phyloP scores from a whole-genome alignment of 495 filamentous ascomycete genomes.

The Xylona heveae region DNA sequence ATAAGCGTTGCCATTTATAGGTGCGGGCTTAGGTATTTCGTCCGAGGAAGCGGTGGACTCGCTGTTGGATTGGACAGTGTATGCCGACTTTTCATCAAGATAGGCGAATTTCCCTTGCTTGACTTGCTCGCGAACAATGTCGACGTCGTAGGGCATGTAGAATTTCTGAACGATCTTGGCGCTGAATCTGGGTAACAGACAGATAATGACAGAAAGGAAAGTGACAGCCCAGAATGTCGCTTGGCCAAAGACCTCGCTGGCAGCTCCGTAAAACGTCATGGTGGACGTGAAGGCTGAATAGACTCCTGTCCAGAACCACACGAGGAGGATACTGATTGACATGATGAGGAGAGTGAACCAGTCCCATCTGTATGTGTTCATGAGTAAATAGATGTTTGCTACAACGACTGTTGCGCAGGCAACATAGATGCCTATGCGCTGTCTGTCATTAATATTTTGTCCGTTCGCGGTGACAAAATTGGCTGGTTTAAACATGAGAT shows the following conservation, averaged over 20 bases:
- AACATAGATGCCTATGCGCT: slow-evolving; percentile 66
- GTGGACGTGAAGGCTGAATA: slow-evolving; percentile 53
- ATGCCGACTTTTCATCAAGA: slow-evolving; percentile 30
- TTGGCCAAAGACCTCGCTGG: slow-evolving; percentile 55
- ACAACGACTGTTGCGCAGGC: slow-evolving; percentile 55
- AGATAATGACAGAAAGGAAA: slow-evolving; percentile 52
- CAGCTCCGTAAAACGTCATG: slow-evolving; percentile 55
- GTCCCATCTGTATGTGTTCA: slow-evolving; percentile 96
- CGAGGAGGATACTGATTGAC: slow-evolving; percentile 56
- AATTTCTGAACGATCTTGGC: slow-evolving; percentile 81
- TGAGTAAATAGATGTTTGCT: slow-evolving; percentile 81
- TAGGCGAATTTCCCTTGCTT: slow-evolving; percentile 58
- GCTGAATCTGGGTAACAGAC: slow-evolving; percentile 66
- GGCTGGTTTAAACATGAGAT: slow-evolving; percentile 47
- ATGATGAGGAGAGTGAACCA: slow-evolving; percentile 79
- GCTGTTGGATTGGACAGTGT: slow-evolving; percentile 17
- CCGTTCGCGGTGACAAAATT: slow-evolving; percentile 48
- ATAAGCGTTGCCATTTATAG: no score
- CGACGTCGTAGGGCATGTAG: slow-evolving; percentile 76
- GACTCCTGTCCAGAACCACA: slow-evolving; percentile 93
- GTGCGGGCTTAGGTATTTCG: slow-evolving; percentile 37
- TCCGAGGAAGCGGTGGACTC: slow-evolving; percentile 38
- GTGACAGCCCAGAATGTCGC: slow-evolving; percentile 72
- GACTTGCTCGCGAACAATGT: slow-evolving; percentile 89
- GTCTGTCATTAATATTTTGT: slow-evolving; percentile 47